Base-by-base conservation (phyloP, 257 asterid genomes). In the Galeopsis tetrahit region DNA sequence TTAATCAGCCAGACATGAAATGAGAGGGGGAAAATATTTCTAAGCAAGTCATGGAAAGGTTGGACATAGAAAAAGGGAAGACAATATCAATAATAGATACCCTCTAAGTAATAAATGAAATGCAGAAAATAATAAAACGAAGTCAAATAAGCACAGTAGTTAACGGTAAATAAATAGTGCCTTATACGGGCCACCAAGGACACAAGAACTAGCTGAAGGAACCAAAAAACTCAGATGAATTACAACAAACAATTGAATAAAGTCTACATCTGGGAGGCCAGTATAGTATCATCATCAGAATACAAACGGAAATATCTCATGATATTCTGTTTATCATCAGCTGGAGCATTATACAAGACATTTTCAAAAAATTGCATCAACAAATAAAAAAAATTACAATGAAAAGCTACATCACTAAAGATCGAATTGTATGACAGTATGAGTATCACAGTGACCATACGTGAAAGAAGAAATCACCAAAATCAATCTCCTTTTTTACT, bases 281-380 rank as follows among this genome's bases (percentile, higher is more conserved):
- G 40, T 35, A 48, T 2, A 38, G 67, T 35, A 62, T n/a, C 10
- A 39, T 70, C 38, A 33, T 28, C 68, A 59, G 10, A 64, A 42
- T 59, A 42, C 31, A 60, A 33, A 35, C 11, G 33, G 39, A 46
- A 14, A 60, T 43, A 71, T 38, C 49, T 31, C 15, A 10, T 52
- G 9, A 21, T 43, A 69, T 38, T 21, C 51, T 51, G 15, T 32
- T 17, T n/a, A 55, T 53, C 58, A 70, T 57, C 21, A 58, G 8
- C 36, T 42, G 42, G 32, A 39, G 57, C 52, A 21, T 69, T 31
- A 53, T 55, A 51, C 36, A 51, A 35, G 51, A 49, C 72, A 42
- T n/a, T 7, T 8, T 42, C 4, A 10, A 0, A 33, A 51, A 5
- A 51, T 51, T 68, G 62, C 49, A 34, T 34, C 49, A 40, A 14